These are phyloP conservation scores for Globisporangium recalcitrans DNA, from an alignment of 352 stramenopile species.

Conservation along the genomic window DNA sequence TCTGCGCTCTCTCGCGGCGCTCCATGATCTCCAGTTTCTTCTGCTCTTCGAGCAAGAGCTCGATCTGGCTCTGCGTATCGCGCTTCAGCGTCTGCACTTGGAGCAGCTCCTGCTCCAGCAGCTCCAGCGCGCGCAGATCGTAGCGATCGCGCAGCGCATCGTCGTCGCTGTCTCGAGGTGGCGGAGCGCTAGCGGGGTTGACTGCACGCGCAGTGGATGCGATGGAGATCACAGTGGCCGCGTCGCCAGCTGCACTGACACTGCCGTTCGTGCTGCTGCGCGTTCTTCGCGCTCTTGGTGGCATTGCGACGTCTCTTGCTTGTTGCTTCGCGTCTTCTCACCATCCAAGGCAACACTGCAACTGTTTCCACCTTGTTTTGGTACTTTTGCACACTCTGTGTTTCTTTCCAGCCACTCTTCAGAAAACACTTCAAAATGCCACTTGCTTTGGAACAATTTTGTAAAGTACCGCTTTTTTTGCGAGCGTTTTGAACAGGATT, in stretches of 20 bases:
- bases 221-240: neutral
- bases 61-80: conserved; percentile 32
- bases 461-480: neutral
- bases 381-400: neutral
- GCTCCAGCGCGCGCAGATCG: conserved; percentile 32
- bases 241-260: neutral
- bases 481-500: neutral
- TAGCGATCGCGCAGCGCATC: conserved; percentile 27
- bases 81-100: conserved; percentile 43
- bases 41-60: conserved; percentile 33
- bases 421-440: neutral
- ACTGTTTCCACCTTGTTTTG: conserved; percentile 11
- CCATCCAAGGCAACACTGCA: neutral
- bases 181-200: neutral
- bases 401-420: neutral
- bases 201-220: neutral
- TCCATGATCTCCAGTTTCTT: conserved; percentile 41
- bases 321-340: neutral
- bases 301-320: neutral
- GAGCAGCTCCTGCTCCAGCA: conserved; percentile 41
- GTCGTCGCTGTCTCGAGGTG: conserved; percentile 1
- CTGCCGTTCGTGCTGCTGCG: neutral
- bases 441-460: neutral
- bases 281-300: neutral
- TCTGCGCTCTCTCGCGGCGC: conserved; percentile 24